Conservation (phyloP, 1,284 basidiomycete species). For the Abortiporus biennis region DNA sequence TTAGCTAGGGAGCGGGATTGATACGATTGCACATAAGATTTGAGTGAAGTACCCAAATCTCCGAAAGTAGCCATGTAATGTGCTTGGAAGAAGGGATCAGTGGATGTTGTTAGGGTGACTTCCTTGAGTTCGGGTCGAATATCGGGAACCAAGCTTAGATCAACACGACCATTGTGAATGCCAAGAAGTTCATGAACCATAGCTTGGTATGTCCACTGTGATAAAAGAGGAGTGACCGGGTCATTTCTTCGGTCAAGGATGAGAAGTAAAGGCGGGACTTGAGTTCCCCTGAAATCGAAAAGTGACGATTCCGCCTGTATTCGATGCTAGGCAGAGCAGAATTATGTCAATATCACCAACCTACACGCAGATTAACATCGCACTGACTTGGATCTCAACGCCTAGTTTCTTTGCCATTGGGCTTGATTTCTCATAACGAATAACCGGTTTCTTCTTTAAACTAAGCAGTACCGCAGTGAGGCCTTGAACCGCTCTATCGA, state of each 20-base stretch:
- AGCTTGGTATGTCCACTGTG: conserved; percentile 99
- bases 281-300: conserved; percentile 75
- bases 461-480: conserved; percentile 88
- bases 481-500: conserved; percentile 78
- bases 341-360: conserved; percentile 3
- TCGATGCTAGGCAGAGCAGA: conserved; percentile 53
- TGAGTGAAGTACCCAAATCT: conserved; percentile 90
- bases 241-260: conserved; percentile 93
- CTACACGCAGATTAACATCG: background rate
- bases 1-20: conserved; percentile 80
- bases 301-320: conserved; percentile 67
- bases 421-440: conserved; percentile 95
- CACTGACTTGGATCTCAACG: conserved; percentile 72
- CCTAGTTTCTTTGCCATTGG: conserved; percentile 88
- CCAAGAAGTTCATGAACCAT: conserved; percentile 98
- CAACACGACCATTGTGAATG: conserved; percentile 92
- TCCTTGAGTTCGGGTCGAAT: conserved; percentile 89
- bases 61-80: conserved; percentile 95
- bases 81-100: conserved; percentile 92
- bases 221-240: conserved; percentile 95
- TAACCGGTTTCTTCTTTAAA: conserved; percentile 92
- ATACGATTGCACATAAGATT: conserved; percentile 93
- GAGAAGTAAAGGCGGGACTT: conserved; percentile 69
- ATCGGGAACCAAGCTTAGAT: conserved; percentile 80
- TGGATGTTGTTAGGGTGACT: conserved; percentile 87